These are phyloP conservation scores for Luzula sylvatica DNA, from an alignment of 176 grass and related monocot species.

Conservation along the genomic window DNA sequence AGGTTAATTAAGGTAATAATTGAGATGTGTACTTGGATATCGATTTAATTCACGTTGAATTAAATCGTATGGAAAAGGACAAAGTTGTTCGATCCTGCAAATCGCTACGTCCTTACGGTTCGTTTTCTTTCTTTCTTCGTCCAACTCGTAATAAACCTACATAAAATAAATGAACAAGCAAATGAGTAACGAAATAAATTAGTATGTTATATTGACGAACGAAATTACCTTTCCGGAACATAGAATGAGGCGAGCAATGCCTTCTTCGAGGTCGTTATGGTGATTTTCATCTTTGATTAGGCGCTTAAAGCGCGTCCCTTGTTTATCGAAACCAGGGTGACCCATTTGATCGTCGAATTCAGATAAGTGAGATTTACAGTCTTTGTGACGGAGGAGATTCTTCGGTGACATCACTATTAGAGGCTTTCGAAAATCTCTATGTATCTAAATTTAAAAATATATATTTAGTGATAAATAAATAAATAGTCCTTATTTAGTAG, in stretches of 20 bases:
- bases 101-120: slow-evolving; percentile 68
- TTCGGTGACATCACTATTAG: slow-evolving; percentile 82
- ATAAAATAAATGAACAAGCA: slow-evolving; percentile 6
- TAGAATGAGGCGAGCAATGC: slow-evolving; percentile 70
- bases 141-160: slow-evolving; percentile 92
- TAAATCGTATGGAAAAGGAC: slow-evolving; percentile 79
- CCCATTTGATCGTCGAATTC: slow-evolving; percentile 89
- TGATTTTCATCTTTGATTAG: slow-evolving; percentile 81
- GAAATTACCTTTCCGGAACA: slow-evolving; percentile 77
- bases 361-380: slow-evolving; percentile 84
- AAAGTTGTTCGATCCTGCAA: slow-evolving; percentile 86
- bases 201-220: neutral
- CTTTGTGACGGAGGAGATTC: slow-evolving; percentile 89
- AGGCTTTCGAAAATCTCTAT: slow-evolving; percentile 84
- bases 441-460: slow-evolving; percentile 39
- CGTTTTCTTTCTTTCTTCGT: slow-evolving; percentile 57
- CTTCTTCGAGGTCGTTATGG: slow-evolving; percentile 70
- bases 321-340: slow-evolving; percentile 86
- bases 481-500: too few species aligned
- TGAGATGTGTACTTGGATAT: slow-evolving; percentile 72
- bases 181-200: neutral
- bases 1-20: slow-evolving; percentile 4
- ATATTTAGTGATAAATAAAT: neutral
- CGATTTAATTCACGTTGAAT: slow-evolving; percentile 85
- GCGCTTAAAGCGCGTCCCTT: slow-evolving; percentile 91